Evolutionary conservation across 2,329 filamentous ascomycete species (phyloP), one percentile per base, ranked within the genome.

Genomic region (Aspergillus quadrilineatus): DNA sequence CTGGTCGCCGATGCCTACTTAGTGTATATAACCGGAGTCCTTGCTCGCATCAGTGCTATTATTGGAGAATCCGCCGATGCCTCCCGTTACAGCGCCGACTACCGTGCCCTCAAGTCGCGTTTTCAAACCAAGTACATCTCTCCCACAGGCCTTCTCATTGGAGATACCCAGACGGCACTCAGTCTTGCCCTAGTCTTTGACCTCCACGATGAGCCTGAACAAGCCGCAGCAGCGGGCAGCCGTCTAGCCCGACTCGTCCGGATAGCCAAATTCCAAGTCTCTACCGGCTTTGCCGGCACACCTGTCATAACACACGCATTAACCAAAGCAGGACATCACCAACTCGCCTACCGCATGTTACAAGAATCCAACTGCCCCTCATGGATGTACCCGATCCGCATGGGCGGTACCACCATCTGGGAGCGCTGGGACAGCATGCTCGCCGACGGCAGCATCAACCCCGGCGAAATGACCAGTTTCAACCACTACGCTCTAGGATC

Each of bases 381-480:
- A 0, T 75, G 73, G 73, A 64, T 78, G 9, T 77, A 76, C 50
- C 72, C 69, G 4, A 68, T 77, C 10, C 68, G 62, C 6, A 76
- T 76, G 74, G 71, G 70, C 2, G 74, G 70, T 0, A 78, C 77
- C 0, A 78, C 75, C 0, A 70, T 72, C 7, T 79, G 75, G 76
- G 76, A 79, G 56, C 66, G 76, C 7, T 78, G 76, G 76, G 71
- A 79, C 57, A 71, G 67, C 45, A 69, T 78, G 64, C 57, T 72
- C 4, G 68, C 73, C 0, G 66, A 77, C 48, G 73, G 72, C 1
- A 63, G 56, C 1, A 66, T 77, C 46, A 78, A 78, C 49, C 66
- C 72, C 0, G 75, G 75, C 0, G 60, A 68, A 14, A 77, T 28
- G 26, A 28, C 26, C 26, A 28, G 26, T 28, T 28, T 28, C 26